These are phyloP conservation scores for Oropetium thomaeum DNA, from an alignment of 176 grass and related monocot genomes.

Conservation along the genomic window DNA sequence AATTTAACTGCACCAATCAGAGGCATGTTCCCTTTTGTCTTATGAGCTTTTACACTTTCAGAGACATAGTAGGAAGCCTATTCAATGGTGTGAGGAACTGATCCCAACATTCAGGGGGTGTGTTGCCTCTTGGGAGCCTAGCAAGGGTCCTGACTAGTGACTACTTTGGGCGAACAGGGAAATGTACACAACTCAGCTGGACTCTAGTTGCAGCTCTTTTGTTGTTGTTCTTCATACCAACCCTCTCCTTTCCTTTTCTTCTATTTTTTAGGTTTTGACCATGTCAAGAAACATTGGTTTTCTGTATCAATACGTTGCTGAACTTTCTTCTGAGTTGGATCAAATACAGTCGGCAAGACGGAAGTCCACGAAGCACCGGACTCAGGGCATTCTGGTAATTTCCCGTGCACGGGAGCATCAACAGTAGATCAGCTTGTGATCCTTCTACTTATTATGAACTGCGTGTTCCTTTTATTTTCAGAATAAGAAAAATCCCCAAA, in stretches of 20 bases:
- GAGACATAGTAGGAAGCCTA: neutral
- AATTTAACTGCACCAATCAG: neutral
- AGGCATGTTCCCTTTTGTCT: neutral
- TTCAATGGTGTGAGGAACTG: neutral
- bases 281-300: neutral
- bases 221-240: neutral
- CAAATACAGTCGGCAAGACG: neutral
- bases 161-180: neutral
- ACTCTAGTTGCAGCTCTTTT: neutral
- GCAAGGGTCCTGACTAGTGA: neutral
- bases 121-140: slow-evolving; percentile 31
- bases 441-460: neutral
- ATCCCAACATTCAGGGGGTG: slow-evolving; percentile 16
- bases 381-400: neutral
- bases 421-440: too few species aligned
- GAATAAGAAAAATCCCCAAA: neutral
- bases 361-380: neutral
- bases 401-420: neutral
- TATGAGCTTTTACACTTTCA: neutral
- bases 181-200: slow-evolving; percentile 15
- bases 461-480: neutral
- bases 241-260: neutral
- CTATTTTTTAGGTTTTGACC: neutral
- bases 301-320: neutral
- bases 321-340: slow-evolving; percentile 15